Percentiles rank a stretch among this genome's conserved stretches.
These are phyloP conservation scores for Dillenia suffruticosa DNA, from an alignment of 164 flowering plant species.

Conservation along the genomic window DNA sequence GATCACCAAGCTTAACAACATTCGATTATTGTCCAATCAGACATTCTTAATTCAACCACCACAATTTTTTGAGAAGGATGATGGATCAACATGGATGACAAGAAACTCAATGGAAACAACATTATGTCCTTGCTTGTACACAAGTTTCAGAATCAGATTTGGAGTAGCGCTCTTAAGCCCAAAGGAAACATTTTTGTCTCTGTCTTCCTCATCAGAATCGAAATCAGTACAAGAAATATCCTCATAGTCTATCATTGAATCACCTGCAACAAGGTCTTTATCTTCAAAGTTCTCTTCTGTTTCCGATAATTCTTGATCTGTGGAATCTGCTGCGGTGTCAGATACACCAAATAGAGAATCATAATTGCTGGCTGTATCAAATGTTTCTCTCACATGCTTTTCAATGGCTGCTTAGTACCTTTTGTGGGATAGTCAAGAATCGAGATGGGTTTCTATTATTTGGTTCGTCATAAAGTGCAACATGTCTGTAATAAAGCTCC, in stretches of 20 bases:
- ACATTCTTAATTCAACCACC: too few relatives aligned
- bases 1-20: too few relatives aligned
- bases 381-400: conserved; percentile 3
- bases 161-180: too few relatives aligned
- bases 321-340: conserved; percentile 15
- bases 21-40: too few relatives aligned
- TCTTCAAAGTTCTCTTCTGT: conserved; percentile 25
- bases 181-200: too few relatives aligned
- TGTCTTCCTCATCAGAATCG: conserved; percentile 23
- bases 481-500: conserved; percentile 82
- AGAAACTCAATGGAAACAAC: too few relatives aligned
- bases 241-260: conserved; percentile 10
- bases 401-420: conserved; percentile 11
- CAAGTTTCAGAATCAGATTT: too few relatives aligned
- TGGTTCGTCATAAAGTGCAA: conserved; percentile 81
- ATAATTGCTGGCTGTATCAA: conserved; percentile 8
- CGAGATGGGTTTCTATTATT: conserved; percentile 36
- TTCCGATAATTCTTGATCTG: conserved; percentile 23
- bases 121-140: too few relatives aligned
- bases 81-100: too few relatives aligned
- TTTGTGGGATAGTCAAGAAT: conserved; percentile 27
- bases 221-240: conserved; percentile 17
- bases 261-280: conserved; percentile 17
- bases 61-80: too few relatives aligned
- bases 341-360: conserved; percentile 14